These are phyloP conservation scores for Podospora didyma DNA, from an alignment of 495 filamentous ascomycete genomes.

Conservation along the genomic window DNA sequence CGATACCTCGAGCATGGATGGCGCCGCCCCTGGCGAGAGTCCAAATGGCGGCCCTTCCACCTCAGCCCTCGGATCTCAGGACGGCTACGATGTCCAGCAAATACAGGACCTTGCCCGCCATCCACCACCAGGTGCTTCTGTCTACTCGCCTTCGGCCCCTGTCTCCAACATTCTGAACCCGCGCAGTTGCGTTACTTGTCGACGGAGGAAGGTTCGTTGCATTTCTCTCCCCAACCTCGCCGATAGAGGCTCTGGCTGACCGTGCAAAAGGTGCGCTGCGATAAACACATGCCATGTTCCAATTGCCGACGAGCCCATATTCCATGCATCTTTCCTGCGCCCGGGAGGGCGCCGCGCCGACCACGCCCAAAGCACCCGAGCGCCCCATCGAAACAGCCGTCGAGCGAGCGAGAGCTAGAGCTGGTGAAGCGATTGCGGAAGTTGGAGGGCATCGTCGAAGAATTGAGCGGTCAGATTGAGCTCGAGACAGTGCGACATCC, in stretches of 20 bases:
- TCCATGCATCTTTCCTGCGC: conserved; percentile 80
- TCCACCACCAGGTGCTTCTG: conserved; percentile 61
- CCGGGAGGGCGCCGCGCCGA: conserved; percentile 72
- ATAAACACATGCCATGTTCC: conserved; percentile 78
- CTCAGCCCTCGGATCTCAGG: conserved; percentile 10
- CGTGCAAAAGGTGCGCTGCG: conserved; percentile 53
- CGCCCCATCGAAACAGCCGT: conserved; percentile 43
- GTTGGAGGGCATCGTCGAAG: conserved; percentile 72
- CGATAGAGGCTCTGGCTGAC: neutral
- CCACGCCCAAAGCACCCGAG: conserved; percentile 57
- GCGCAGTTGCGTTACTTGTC: conserved; percentile 80
- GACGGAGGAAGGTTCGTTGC: conserved; percentile 67
- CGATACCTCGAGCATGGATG: conserved; percentile 6
- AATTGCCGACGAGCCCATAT: conserved; percentile 77
- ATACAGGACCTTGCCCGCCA: conserved; percentile 57
- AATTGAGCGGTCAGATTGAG: conserved; percentile 55
- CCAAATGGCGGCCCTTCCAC: conserved; percentile 13
- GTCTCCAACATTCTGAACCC: conserved; percentile 49
- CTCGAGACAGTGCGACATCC: conserved; percentile 39
- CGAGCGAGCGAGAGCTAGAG: conserved; percentile 63
- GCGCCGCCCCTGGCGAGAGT: conserved; percentile 9
- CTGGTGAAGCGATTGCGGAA: conserved; percentile 71
- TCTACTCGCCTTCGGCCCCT: conserved; percentile 38
- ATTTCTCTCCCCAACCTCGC: neutral
- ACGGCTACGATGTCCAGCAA: conserved; percentile 56